phyloP scores from a whole-genome alignment of 2,329 filamentous ascomycete genomes.

The Hirsutella minnesotensis region DNA sequence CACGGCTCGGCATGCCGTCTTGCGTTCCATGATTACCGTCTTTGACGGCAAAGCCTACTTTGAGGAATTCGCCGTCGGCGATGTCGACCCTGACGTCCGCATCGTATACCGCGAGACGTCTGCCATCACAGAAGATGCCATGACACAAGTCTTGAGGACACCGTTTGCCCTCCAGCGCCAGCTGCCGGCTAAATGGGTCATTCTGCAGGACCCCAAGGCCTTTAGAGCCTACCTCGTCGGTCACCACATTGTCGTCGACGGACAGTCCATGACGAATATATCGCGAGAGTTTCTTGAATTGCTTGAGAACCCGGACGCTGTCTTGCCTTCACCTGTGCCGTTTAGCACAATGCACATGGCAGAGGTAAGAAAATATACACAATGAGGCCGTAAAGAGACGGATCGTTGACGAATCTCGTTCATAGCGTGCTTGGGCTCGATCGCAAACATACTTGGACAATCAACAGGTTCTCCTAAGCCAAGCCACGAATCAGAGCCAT shows the following conservation, averaged over 20 bases:
- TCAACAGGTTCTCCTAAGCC: conserved; percentile 1
- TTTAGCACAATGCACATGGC: conserved; percentile 5
- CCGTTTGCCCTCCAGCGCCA: conserved; percentile 3
- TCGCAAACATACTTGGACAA: conserved; percentile 3
- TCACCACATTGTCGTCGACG: conserved; percentile 8
- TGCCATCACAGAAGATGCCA: not conserved
- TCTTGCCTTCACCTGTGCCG: not conserved
- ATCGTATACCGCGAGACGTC: conserved; percentile 3
- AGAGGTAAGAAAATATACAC: not conserved
- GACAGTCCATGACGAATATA: conserved; percentile 6
- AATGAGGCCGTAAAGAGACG: not conserved
- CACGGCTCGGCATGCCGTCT: conserved; percentile 2
- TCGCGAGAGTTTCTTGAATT: conserved; percentile 5
- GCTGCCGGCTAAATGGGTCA: conserved; percentile 4
- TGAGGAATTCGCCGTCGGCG: conserved; percentile 1
- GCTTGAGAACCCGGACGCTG: not conserved
- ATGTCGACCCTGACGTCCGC: conserved; percentile 4
- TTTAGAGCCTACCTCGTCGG: conserved; percentile 3
- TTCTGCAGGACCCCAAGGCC: conserved; percentile 2
- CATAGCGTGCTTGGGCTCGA: conserved; percentile 1
- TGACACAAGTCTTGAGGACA: conserved; percentile 1
- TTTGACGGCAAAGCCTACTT: conserved; percentile 2
- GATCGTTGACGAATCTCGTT: not conserved
- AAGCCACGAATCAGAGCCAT: conserved; percentile 1
- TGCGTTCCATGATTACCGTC: conserved; percentile 2